Evolutionary conservation across 192 early-diverging fungal genomes (phyloP), one percentile per base, ranked within the genome.

Genomic region (Backusella australiensis): DNA sequence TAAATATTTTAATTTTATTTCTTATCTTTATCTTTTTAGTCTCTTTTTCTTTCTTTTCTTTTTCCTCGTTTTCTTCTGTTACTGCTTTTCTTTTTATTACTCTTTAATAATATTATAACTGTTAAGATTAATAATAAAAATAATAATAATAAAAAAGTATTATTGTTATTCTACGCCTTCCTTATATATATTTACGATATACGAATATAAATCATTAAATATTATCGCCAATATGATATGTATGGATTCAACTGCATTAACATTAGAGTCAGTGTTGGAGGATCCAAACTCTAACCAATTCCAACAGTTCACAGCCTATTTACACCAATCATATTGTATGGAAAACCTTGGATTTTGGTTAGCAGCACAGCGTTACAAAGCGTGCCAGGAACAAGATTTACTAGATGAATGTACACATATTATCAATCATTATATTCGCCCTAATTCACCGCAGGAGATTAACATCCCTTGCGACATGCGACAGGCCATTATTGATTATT

Each of bases 331-430:
- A 8, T 82, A 82, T 63, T 83, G 82, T 52, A 77, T 71, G 15
- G 82, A 86, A 49, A 86, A 86, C 49, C 63, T 83, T 7, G 70
- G 66, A 46, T 86, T 86, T 71, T 86, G 81, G 80, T 34, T 82
- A 5, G 78, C 80, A 4, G 56, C 77, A 1, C 67, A 72, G 36
- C 74, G 74, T 26, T 86, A 86, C 53, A 73, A 46, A 38, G 59
- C 26, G 11, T 72, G 15, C 23, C 56, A 63, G 56, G 34, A 73
- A 34, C 39, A 63, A 29, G 56, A 63, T 29, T 29, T 63, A 29
- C 7, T 29, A 14, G 2, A 59, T 36, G 32, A 77, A 23, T 81
- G 76, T 66, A 17, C 42, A 19, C 36, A 35, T 11, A 81, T 81
- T 6, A 63, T 81, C 1, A 19, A 73, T 21, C 63, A 66, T 2